A percentile compares a stretch with the other conserved stretches of the same genome.
Evolutionary conservation across 495 filamentous ascomycete genomes (phyloP).

Genomic region (Bacidia gigantensis): DNA sequence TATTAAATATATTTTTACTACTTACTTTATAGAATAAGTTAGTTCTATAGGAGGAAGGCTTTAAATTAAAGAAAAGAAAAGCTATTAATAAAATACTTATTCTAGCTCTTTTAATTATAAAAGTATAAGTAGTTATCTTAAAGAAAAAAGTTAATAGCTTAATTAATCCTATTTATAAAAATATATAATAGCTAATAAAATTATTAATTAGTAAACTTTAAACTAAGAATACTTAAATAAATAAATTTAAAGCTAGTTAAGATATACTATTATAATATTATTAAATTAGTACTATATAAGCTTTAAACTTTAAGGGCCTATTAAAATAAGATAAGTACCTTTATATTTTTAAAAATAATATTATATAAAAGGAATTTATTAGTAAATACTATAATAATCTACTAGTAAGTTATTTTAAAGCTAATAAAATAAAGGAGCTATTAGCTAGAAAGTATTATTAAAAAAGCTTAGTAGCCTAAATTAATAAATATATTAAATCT

Average conservation of each 20-base stretch:
- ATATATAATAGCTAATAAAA: neutral
- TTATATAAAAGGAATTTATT: too few relatives aligned
- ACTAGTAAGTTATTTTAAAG: neutral
- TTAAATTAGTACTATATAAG: too few relatives aligned
- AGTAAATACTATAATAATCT: too few relatives aligned
- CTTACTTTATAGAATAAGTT: too few relatives aligned
- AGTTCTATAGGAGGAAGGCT: too few relatives aligned
- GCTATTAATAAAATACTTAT: too few relatives aligned
- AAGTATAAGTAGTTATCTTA: too few relatives aligned
- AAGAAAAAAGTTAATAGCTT: neutral
- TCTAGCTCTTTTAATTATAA: too few relatives aligned
- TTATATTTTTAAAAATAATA: too few relatives aligned
- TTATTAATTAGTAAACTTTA: neutral
- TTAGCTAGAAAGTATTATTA: neutral
- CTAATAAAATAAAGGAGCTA: neutral
- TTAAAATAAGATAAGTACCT: too few relatives aligned
- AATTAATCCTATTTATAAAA: neutral
- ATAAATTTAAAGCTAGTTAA: neutral
- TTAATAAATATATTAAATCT: neutral
- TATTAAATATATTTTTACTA: neutral
- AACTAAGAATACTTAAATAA: neutral
- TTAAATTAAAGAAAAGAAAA: neutral
- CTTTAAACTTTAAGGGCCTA: too few relatives aligned
- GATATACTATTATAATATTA: neutral
- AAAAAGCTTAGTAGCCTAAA: neutral